Evolutionary conservation across 768 basidiomycete species (phyloP), one percentile per base, ranked within the genome.

Genomic region (Rhizopogon salebrosus): DNA sequence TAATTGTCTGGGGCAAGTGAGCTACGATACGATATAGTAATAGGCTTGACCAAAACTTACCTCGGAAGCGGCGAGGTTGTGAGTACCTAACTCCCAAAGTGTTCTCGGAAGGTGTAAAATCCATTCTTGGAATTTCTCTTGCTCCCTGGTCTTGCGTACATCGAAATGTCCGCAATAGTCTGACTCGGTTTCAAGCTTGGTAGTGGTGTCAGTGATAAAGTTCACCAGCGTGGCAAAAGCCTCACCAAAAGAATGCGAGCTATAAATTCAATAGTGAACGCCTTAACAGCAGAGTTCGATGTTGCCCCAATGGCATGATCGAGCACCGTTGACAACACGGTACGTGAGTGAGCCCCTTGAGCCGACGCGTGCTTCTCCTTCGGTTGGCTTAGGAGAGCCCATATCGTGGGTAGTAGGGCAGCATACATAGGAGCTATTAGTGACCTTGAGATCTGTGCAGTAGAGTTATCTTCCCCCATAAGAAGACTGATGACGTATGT

Each of bases 31-130:
- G 43, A 41, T 37, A 22, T 20, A 16, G 41, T 3, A 23, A 29
- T 40, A 43, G 40, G 3, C 45, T 26, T 6, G 20, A 22, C 36
- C 29, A 24, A 35, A 22, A 49, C 31, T 57, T 48, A 89, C 92
- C 78, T 89, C 83, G 0, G 85, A 84, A 4, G 78, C 70, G 1
- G 66, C 58, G 16, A 78, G 63, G 62, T 90, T 80, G 49, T 68
- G 78, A 9, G 67, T 68, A 3, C 87, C 86, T 9, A 88, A 67
- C 66, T 98, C 94, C 95, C 95, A 98, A 4, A 98, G 72, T 6
- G 78, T 76, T 67, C 82, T 86, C 0, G 94, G 92, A 40, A 97
- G 76, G 57, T 87, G 82, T 24, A 77, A 65, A 16, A 92, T 57
- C 92, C 94, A 97, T 20, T 77, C 77, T 48, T 75, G 70, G 36